phyloP scores from a whole-genome alignment of 2,329 filamentous ascomycete genomes.

The Colletotrichum cordylinicola region DNA sequence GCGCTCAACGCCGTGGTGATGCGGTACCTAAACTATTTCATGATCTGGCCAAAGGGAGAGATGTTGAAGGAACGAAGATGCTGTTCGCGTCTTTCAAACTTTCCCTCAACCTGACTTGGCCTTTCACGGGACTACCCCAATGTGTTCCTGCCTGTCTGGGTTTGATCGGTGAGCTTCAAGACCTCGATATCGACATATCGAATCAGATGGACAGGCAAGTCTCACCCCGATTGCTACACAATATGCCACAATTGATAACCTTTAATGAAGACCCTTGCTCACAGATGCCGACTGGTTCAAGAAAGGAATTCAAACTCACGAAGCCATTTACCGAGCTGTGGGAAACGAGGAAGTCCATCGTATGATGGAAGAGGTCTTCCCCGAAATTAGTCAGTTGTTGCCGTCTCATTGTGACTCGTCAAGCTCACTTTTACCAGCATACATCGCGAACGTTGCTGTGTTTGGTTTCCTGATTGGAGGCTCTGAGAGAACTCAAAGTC shows the following conservation, averaged over 20 bases:
- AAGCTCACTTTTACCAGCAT: neutral
- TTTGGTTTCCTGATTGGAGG: neutral
- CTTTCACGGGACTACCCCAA: neutral
- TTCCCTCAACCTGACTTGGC: neutral
- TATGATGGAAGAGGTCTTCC: neutral
- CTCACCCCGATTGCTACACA: neutral
- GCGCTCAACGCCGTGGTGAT: neutral
- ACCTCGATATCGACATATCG: neutral
- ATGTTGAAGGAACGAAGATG: neutral
- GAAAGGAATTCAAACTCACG: neutral
- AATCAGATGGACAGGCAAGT: neutral
- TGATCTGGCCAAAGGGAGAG: neutral
- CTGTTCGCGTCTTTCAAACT: neutral
- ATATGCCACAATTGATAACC: neutral
- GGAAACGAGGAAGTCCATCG: neutral
- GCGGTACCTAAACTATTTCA: neutral
- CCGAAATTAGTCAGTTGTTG: neutral
- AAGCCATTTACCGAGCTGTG: neutral
- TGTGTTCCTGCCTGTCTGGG: neutral
- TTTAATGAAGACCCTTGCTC: neutral
- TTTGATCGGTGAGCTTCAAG: neutral
- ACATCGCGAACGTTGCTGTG: neutral
- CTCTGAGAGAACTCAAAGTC: neutral
- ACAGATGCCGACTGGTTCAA: neutral
- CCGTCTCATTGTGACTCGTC: neutral